Conservation (phyloP, 768 basidiomycete genomes). For the Kwoniella dendrophila region DNA sequence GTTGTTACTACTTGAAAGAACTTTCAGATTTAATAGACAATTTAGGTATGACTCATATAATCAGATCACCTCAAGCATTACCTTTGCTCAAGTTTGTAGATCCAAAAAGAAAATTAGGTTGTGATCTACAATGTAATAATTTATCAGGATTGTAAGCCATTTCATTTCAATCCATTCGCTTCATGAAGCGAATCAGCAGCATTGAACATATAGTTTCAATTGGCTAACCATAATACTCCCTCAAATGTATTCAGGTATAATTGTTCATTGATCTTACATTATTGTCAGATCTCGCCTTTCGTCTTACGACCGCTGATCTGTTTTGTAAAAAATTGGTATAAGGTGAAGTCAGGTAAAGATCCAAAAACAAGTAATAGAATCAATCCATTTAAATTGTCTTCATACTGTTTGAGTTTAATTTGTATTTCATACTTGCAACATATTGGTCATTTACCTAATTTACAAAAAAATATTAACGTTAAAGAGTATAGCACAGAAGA, state of each 20-base stretch:
- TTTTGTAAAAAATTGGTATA: slow-evolving; percentile 2
- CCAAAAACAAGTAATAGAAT: background rate
- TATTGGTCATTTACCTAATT: slow-evolving; percentile 3
- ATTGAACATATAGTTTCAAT: no score
- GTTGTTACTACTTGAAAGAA: background rate
- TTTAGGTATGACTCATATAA: slow-evolving; percentile 1
- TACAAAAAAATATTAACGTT: background rate
- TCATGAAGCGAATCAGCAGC: background rate
- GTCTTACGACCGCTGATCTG: background rate
- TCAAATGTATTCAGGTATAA: background rate
- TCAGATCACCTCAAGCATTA: background rate
- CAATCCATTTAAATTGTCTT: background rate
- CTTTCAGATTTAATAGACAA: background rate
- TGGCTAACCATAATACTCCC: no score
- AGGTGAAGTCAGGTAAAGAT: background rate
- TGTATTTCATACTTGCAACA: slow-evolving; percentile 4
- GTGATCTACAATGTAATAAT: slow-evolving; percentile 10
- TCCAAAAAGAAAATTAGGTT: background rate
- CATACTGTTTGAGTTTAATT: background rate
- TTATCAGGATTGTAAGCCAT: slow-evolving; percentile 1
- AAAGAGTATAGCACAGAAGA: background rate
- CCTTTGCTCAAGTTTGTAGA: slow-evolving; percentile 2
- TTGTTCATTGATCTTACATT: background rate
- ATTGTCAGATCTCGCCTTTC: background rate
- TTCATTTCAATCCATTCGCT: background rate